Percentiles rank a stretch among this genome's conserved stretches.
Evolutionary conservation across 495 filamentous ascomycete species (phyloP).

Genomic region (Astrocystis sublimbata): DNA sequence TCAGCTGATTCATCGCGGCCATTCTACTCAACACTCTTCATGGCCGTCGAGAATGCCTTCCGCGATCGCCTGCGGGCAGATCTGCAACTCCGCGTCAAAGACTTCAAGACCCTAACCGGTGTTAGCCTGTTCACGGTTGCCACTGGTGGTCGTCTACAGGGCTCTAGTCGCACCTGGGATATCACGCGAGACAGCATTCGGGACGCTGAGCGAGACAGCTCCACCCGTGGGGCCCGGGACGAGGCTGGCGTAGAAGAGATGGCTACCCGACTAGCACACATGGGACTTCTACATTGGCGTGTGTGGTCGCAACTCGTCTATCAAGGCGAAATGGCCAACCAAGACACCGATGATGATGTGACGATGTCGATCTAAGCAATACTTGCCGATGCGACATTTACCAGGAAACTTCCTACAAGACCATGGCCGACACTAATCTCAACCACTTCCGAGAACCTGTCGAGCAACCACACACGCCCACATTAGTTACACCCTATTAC

Average conservation of each 20-base stretch:
- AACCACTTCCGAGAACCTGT: not conserved
- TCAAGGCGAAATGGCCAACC: slow-evolving; percentile 35
- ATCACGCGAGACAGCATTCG: slow-evolving; percentile 27
- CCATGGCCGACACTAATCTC: not conserved
- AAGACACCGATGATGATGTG: slow-evolving; percentile 25
- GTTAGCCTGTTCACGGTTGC: slow-evolving; percentile 55
- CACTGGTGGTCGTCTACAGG: slow-evolving; percentile 42
- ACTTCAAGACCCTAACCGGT: slow-evolving; percentile 51
- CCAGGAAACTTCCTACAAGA: not conserved
- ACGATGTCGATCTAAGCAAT: slow-evolving; percentile 27
- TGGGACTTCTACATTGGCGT: slow-evolving; percentile 81
- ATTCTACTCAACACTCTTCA: slow-evolving; percentile 35
- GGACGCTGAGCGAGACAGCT: slow-evolving; percentile 27
- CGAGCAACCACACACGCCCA: not conserved
- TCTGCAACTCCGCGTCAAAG: slow-evolving; percentile 47
- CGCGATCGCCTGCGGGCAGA: slow-evolving; percentile 44
- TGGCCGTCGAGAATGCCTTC: slow-evolving; percentile 42
- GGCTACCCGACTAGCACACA: slow-evolving; percentile 72
- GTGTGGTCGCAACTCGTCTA: slow-evolving; percentile 79
- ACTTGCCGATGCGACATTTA: slow-evolving; percentile 1
- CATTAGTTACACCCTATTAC: not conserved
- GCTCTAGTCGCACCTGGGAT: slow-evolving; percentile 29
- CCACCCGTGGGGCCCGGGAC: slow-evolving; percentile 42
- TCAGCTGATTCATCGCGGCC: slow-evolving; percentile 6
- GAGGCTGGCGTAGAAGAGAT: slow-evolving; percentile 64